Evolutionary conservation across 2,329 filamentous ascomycete species (phyloP).

Genomic region (Fusarium sp.): DNA sequence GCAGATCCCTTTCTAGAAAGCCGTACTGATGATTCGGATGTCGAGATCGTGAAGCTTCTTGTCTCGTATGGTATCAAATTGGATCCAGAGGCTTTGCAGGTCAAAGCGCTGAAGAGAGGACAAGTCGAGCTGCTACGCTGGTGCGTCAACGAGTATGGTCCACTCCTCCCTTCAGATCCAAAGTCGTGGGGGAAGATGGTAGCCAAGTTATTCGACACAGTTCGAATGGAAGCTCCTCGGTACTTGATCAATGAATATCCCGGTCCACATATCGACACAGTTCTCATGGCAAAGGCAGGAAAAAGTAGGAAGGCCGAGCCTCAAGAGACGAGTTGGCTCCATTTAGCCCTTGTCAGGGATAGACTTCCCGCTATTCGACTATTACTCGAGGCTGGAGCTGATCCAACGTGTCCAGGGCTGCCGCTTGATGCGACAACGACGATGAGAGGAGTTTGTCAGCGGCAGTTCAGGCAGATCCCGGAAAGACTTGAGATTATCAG

Average conservation of each 20-base stretch:
- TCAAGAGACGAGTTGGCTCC: not conserved
- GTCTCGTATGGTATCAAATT: not conserved
- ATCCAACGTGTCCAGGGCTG: conserved; percentile 8
- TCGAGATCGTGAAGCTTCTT: conserved; percentile 8
- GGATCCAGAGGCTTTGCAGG: not conserved
- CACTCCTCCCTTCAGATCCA: not conserved
- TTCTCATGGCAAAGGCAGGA: not conserved
- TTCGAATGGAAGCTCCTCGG: not conserved
- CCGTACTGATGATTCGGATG: fast-evolving
- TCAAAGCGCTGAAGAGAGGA: not conserved
- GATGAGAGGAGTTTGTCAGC: not conserved
- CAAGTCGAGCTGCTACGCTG: not conserved
- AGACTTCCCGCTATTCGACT: not conserved
- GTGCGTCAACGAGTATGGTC: conserved; percentile 22
- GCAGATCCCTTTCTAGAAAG: too few species aligned
- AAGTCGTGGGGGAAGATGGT: conserved; percentile 8
- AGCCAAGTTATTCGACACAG: not conserved
- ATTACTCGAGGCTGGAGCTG: conserved; percentile 3
- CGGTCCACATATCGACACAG: conserved; percentile 12
- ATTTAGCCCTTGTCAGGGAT: too few species aligned
- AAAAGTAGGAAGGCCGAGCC: fast-evolving
- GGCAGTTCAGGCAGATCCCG: not conserved
- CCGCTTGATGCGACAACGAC: not conserved
- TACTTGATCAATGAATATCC: conserved; percentile 24
- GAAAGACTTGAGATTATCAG: not conserved